Evolutionary conservation across 2,329 filamentous ascomycete species (phyloP), one percentile per base, ranked within the genome.

Genomic region (Penicillium carneum): DNA sequence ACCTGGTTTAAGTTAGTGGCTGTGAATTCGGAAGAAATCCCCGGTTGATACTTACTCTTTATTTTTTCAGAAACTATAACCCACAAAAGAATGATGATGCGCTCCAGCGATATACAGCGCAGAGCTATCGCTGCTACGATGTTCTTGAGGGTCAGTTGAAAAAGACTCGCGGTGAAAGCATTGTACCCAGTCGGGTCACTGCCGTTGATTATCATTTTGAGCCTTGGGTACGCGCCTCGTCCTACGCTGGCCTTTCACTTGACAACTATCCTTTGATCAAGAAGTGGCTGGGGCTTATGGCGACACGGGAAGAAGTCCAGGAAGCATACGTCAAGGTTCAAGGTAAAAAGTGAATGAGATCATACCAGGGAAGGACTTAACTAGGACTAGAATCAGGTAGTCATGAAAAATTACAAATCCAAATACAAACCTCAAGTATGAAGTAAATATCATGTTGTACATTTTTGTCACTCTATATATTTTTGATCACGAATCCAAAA

Each of bases 181-280:
- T 82, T 34, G 53, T 82, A 26, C 74, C 74, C 2, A 71, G 75
- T 3, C 71, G 73, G 0, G 61, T 76, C 34, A 78, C 72, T 23
- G 77, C 77, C 1, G 79, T 80, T 1, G 80, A 81, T 62, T 69
- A 76, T 41, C 79, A 81, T 62, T 80, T 77, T 49, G 75, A 80
- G 61, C 75, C 77, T 4, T 82, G 79, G 79, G 72, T 81, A 3
- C 67, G 74, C 11, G 70, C 77, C 59, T 69, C 77, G 63, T 63
- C 66, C 0, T 79, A 76, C 66, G 79, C 79, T 1, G 75, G 75
- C 8, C 63, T 82, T 59, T 74, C 72, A 14, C 43, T 82, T 51
- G 76, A 80, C 20, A 73, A 75, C 11, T 80, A 81, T 57, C 77
- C 78, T 1, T 67, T 65, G 16, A 69, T 81, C n/a, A 63, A 67